Base-by-base conservation (phyloP, 2,329 filamentous ascomycete species). In the Periglandula ipomoeae region DNA sequence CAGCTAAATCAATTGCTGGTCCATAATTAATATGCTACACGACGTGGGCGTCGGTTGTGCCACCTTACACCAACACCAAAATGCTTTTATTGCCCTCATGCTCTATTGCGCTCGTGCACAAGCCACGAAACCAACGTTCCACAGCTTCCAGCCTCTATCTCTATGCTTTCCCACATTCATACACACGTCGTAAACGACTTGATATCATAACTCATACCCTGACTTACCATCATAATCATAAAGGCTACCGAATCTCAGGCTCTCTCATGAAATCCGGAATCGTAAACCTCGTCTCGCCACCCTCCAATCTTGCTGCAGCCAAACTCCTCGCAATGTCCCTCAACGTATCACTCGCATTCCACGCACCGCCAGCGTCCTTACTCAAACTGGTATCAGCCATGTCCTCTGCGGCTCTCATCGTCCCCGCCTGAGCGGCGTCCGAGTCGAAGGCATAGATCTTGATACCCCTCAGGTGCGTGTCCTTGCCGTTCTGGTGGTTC, bases 401-500 rank as follows among this genome's bases (percentile, higher is more conserved):
- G 19, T 59, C 59, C 23, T 63, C 55, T 10, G 61, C 54, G 5
- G 64, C 60, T 9, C 59, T 59, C 15, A 61, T 50, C 9, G 58
- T 57, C 44, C 58, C 64, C 4, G 64, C 68, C 15, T 67, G 68
- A 11, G 71, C 68, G 6, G 63, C 61, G 51, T 78, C 76, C 24
- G 71, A 68, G 52, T 78, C 75, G 17, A 78, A 68, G 1, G 78
- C 78, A 56, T 81, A 98, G 9, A 97, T 85, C 70, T 95, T 94
- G 65, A 98, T 78, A 2, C 89, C 91, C 15, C 93, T 79, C 22
- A 98, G 78, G 72, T 98, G 93, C n/a, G 93, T 98, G 64, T 98
- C 93, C 65, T 98, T 98, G 55, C 93, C 93, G 65, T 98, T 98
- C 69, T 98, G 93, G 65, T 98, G 93, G 62, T 98, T 98, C 70